Evolutionary conservation across 1,139 yeast species (phyloP).

Genomic region (Yamadazyma sp.): DNA sequence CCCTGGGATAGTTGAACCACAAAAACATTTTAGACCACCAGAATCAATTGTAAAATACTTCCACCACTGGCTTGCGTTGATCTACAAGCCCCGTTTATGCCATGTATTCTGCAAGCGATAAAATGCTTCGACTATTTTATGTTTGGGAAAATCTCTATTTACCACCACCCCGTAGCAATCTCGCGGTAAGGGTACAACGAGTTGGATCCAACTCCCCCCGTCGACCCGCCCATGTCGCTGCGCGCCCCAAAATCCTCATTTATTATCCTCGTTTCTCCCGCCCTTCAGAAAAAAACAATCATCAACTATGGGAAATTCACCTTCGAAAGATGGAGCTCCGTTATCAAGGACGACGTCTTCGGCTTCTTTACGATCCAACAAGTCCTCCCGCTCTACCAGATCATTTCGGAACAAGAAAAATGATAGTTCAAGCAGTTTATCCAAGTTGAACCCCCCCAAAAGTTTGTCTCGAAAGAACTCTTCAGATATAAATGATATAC

Average conservation of each 20-base stretch:
- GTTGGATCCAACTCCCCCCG: too few relatives aligned
- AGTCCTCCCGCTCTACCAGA: constrained; percentile 49
- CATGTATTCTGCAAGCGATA: too few relatives aligned
- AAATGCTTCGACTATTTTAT: too few relatives aligned
- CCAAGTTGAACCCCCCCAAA: constrained; percentile 26
- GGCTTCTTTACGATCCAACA: constrained; percentile 41
- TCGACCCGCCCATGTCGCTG: too few relatives aligned
- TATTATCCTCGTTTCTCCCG: constrained; percentile 1
- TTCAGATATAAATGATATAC: neutral
- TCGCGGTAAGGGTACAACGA: too few relatives aligned
- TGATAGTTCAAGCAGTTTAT: constrained; percentile 14
- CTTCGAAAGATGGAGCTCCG: constrained; percentile 42
- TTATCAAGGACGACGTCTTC: constrained; percentile 40
- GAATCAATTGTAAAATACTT: too few relatives aligned
- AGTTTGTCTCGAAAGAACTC: constrained; percentile 43
- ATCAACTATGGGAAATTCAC: constrained; percentile 42
- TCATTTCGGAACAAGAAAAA: constrained; percentile 35
- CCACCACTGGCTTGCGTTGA: too few relatives aligned
- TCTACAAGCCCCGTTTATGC: too few relatives aligned
- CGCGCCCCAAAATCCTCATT: neutral
- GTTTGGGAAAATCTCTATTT: too few relatives aligned
- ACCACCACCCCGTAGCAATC: too few relatives aligned
- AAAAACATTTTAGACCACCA: too few relatives aligned
- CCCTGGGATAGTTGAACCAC: too few relatives aligned
- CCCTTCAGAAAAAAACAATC: constrained; percentile 5